Conservation (phyloP, 306 rosid species). For the Pachyrhizus erosus region DNA sequence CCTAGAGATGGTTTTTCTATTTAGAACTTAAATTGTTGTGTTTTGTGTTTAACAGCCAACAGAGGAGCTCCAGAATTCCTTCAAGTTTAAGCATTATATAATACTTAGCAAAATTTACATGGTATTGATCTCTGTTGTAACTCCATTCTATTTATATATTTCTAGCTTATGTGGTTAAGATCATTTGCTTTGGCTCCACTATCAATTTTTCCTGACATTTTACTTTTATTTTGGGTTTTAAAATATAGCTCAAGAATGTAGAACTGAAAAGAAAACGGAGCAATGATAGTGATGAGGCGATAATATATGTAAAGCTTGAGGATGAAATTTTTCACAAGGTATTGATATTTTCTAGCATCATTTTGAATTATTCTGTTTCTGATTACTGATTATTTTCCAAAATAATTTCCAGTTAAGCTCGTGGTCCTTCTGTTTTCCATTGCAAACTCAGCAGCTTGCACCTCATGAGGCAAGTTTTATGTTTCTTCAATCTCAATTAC, state of each 20-base stretch:
- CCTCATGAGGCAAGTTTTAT: slow-evolving; percentile 68
- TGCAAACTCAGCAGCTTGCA: slow-evolving; percentile 57
- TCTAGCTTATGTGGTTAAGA: slow-evolving; percentile 12
- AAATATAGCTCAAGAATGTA: slow-evolving; percentile 60
- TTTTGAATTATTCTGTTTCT: neutral
- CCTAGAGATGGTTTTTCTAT: slow-evolving; percentile 16
- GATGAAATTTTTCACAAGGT: slow-evolving; percentile 90
- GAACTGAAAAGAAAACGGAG: slow-evolving; percentile 50
- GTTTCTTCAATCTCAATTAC: slow-evolving; percentile 31
- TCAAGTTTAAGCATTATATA: slow-evolving; percentile 63
- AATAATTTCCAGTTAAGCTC: slow-evolving; percentile 67
- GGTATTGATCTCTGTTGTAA: slow-evolving; percentile 61
- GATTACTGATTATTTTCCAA: slow-evolving; percentile 42
- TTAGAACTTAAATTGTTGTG: slow-evolving; percentile 36
- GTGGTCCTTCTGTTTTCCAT: slow-evolving; percentile 76
- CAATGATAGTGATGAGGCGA: slow-evolving; percentile 49
- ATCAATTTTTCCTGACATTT: slow-evolving; percentile 8
- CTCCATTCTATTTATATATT: slow-evolving; percentile 4
- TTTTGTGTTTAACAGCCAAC: slow-evolving; percentile 69
- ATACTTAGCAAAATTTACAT: slow-evolving; percentile 67
- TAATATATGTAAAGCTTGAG: slow-evolving; percentile 76
- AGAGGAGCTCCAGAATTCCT: slow-evolving; percentile 72
- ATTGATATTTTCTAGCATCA: slow-evolving; percentile 26
- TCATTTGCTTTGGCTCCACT: slow-evolving; percentile 15
- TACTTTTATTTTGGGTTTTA: slow-evolving; percentile 31